phyloP scores from a whole-genome alignment of 2,329 filamentous ascomycete genomes.

The Paracorniculantispora psalliotae region DNA sequence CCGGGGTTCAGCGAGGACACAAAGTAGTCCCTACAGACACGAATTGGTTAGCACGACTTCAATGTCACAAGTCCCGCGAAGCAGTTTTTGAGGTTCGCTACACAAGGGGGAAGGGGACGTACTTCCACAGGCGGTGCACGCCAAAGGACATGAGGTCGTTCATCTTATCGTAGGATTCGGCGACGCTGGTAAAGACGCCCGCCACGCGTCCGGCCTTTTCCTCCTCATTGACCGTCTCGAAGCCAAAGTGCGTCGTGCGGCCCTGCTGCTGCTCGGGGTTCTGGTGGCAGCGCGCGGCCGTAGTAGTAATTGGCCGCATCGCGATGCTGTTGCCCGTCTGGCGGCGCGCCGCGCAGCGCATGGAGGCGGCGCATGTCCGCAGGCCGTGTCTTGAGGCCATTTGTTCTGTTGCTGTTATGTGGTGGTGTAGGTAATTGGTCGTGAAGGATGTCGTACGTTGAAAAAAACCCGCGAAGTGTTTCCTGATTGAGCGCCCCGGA shows the following conservation, averaged over 20 bases:
- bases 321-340: not conserved
- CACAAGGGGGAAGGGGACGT: slow-evolving; percentile 20
- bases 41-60: slow-evolving; percentile 2
- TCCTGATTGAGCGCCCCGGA: not conserved
- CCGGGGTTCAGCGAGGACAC: slow-evolving; percentile 88
- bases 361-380: slow-evolving; percentile 23
- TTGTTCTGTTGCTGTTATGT: no score
- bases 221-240: slow-evolving; percentile 74
- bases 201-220: slow-evolving; percentile 71
- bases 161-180: slow-evolving; percentile 93
- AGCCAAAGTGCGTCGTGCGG: slow-evolving; percentile 83
- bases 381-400: slow-evolving; percentile 23
- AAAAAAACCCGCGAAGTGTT: not conserved
- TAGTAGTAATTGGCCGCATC: slow-evolving; percentile 26
- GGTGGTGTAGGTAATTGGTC: not conserved
- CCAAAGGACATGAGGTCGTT: slow-evolving; percentile 99
- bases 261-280: slow-evolving; percentile 28
- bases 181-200: slow-evolving; percentile 90
- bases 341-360: slow-evolving; percentile 16
- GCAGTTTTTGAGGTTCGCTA: not conserved
- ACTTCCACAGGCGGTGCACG: slow-evolving; percentile 93
- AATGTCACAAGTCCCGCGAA: not conserved
- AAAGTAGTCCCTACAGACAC: slow-evolving; percentile 67
- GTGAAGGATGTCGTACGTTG: not conserved
- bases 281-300: slow-evolving; percentile 23